Evolutionary conservation across 2,329 filamentous ascomycete genomes (phyloP), one percentile per base, ranked within the genome.

Genomic region (Aspergillus fischeri): DNA sequence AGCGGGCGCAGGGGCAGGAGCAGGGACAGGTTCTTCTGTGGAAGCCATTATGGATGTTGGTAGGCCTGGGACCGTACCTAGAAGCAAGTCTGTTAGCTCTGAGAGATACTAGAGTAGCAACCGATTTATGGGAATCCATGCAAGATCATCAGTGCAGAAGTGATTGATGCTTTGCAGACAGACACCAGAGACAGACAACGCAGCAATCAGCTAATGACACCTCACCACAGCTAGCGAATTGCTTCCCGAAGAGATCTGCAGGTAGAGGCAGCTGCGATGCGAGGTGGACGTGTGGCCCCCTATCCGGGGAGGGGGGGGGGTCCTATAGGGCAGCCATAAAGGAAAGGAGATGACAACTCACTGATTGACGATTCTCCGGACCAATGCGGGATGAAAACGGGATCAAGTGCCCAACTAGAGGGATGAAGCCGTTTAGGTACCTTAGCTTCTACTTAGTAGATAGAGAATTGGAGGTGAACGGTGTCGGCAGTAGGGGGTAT

Each of bases 11-110:
- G 55, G 35, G 44, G 60, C 55, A 50, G 55, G 35, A 41, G 60
- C 54, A 49, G 69, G 56, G 24, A 73, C 54, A n/a, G 69, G 64
- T 49, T 73, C 71, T 57, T 73, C 72, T 11, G 63, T 68, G 6
- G 71, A 72, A 38, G 71, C 65, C 73, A 75, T 75, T 21, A 55
- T 64, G 56, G 21, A 49, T 49, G 49, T 42, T 51, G 21, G 38
- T 9, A 28, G 52, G 24, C 8, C 42, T 50, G 49, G 29, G 27
- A 8, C 38, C 42, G 44, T 14, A 25, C 42, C n/a, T 21, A 35
- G 27, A 35, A 21, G 28, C 27, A 20, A 49, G 38, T 14, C 50
- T 41, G 21, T 27, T 38, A 49, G 44, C 51, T 51, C 17, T 29
- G 11, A 32, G 25, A 53, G n/a, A 35, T 17, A 17, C 32, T 38